Evolutionary conservation across 257 asterid genomes (phyloP).

Genomic region (Sherardia arvensis): DNA sequence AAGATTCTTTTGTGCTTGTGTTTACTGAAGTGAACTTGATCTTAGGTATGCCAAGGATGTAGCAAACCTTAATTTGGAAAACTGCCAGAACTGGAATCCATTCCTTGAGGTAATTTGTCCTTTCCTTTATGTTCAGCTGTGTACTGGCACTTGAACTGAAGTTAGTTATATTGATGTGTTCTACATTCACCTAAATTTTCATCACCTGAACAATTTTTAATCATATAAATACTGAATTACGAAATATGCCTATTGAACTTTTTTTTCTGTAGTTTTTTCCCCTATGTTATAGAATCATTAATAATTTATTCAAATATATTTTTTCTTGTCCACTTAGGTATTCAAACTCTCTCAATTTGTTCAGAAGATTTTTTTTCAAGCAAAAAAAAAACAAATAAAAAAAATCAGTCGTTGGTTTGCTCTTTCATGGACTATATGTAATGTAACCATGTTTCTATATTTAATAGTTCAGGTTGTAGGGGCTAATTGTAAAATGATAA

Average conservation of each 20-base stretch:
- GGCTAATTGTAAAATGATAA: neutral
- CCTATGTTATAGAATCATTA: neutral
- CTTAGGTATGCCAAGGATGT: slow-evolving; percentile 69
- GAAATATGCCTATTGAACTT: neutral
- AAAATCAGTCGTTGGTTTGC: neutral
- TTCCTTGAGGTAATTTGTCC: slow-evolving; percentile 68
- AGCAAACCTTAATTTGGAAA: slow-evolving; percentile 62
- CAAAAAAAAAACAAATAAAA: neutral
- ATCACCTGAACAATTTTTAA: neutral
- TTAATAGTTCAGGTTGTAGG: neutral
- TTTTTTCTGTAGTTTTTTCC: neutral
- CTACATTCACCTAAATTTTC: neutral
- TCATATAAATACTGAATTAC: neutral
- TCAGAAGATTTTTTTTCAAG: neutral
- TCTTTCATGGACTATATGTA: too few relatives aligned
- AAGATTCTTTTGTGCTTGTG: neutral
- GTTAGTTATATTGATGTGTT: neutral
- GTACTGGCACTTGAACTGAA: neutral
- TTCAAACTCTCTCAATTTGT: neutral
- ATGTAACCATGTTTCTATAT: neutral
- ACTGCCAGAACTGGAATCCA: slow-evolving; percentile 86
- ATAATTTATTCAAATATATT: neutral
- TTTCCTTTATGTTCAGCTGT: neutral
- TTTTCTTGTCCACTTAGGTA: neutral
- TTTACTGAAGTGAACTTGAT: slow-evolving; percentile 22